Evolutionary conservation across 169 alveolate species (phyloP).

Genomic region (Theileria orientalis): DNA sequence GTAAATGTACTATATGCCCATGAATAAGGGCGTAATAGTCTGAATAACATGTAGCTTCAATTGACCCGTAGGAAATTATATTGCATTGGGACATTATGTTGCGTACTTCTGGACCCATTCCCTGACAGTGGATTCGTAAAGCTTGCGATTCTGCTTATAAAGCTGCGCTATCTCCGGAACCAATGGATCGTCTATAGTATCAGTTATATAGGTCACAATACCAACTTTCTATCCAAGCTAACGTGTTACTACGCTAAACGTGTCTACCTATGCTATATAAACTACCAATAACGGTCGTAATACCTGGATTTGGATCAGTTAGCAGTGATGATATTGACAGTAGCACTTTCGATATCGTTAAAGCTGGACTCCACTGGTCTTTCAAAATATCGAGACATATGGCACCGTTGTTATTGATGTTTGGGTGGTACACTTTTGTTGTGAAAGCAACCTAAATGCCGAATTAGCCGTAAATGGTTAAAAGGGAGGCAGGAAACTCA

Average conservation of each 20-base stretch:
- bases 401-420: constrained; percentile 95
- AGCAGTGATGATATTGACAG: constrained; percentile 96
- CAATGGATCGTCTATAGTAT: constrained; percentile 94
- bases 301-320: constrained; percentile 96
- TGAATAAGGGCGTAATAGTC: neutral
- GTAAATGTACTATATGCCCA: neutral
- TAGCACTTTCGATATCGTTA: constrained; percentile 96
- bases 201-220: too few relatives aligned
- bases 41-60: constrained; percentile 9
- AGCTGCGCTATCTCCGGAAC: constrained; percentile 99
- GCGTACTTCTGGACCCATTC: constrained; percentile 99
- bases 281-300: neutral
- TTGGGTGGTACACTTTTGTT: constrained; percentile 98
- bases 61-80: neutral
- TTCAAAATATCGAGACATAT: constrained; percentile 97
- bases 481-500: neutral
- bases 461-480: neutral
- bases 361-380: constrained; percentile 99
- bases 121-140: constrained; percentile 95
- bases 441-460: constrained; percentile 85
- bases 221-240: too few relatives aligned
- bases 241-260: neutral
- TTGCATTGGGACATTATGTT: constrained; percentile 17
- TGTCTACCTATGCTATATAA: too few relatives aligned
- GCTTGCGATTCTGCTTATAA: constrained; percentile 90